Base-by-base conservation (phyloP, 345 rosid genomes). In the Rhodamnia rubescens region DNA sequence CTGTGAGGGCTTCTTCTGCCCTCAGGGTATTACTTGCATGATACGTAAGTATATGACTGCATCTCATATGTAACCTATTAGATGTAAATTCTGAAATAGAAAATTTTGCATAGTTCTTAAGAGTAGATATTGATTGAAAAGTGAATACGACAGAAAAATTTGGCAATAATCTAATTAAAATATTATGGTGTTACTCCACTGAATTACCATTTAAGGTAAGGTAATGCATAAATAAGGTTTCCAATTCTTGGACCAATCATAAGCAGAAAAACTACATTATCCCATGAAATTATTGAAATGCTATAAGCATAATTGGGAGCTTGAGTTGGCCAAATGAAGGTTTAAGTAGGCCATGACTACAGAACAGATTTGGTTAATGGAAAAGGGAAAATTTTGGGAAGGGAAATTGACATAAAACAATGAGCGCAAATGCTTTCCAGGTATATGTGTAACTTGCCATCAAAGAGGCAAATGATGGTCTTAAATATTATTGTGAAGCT, bases 1-100 rank as follows among this genome's bases (percentile, higher is more conserved):
- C 86, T 96, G 99, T 84, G 98, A 93, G 84, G 99, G 99, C n/a
- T 96, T 96, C 91, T 96, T 96, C 90, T 96, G 99, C 90, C 98
- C 99, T 56, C 93, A 88, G 82, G 98, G 98, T 78, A 93, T 96
- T 51, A 94, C 98, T 89, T 96, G 99, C 92, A 96, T 96, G 99
- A 95, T 96, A 84, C 96, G 98, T 96, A 91, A 93, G 99, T 89
- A 61, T 53, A 84, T 74, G 57, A 52, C 81, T 51, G 40, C 51
- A 50, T 52, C 54, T 82, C 52, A 57, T 21, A 27, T 44, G n/a
- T 21, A 8, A 40, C 32, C 42, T 21, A 20, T 42, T 36, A 53
- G 1, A 36, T 69, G 26, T 9, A 69, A 36, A 18, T 69, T 69
- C 47, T 8, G 47, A 36, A 69, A 69, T 36, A 69, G 80, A 69